These are phyloP conservation scores for Pestalotiopsis fici DNA, from an alignment of 2,329 filamentous ascomycete genomes.

Conservation along the genomic window DNA sequence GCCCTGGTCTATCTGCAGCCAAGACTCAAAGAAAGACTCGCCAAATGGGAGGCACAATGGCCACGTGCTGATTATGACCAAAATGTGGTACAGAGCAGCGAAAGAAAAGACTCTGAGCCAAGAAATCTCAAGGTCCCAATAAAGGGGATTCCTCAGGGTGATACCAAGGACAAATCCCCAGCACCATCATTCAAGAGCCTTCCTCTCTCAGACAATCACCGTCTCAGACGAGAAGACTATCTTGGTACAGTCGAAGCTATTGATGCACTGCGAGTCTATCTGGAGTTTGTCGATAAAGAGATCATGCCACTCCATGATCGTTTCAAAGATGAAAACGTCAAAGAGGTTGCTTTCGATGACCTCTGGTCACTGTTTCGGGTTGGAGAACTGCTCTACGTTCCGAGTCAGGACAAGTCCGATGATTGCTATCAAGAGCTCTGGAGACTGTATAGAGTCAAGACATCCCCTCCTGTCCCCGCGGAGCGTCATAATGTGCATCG, in stretches of 20 bases:
- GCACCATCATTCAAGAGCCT: conserved; percentile 29
- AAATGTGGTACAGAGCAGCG: conserved; percentile 22
- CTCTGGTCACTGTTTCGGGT: conserved; percentile 41
- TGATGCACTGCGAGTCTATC: conserved; percentile 41
- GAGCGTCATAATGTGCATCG: conserved; percentile 19
- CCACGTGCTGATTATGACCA: conserved; percentile 35
- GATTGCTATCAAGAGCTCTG: conserved; percentile 41
- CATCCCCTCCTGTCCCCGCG: conserved; percentile 28
- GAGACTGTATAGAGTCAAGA: conserved; percentile 34
- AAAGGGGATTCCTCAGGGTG: too few relatives aligned
- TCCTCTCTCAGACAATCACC: conserved; percentile 32
- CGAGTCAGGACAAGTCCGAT: conserved; percentile 28
- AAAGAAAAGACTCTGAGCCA: too few relatives aligned
- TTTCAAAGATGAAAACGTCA: conserved; percentile 20
- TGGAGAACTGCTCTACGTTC: conserved; percentile 42
- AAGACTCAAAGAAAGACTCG: conserved; percentile 38
- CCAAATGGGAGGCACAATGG: conserved; percentile 41
- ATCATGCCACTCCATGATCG: conserved; percentile 36
- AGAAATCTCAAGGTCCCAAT: too few relatives aligned
- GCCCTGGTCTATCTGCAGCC: conserved; percentile 40
- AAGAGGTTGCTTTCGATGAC: conserved; percentile 36
- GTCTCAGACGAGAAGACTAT: conserved; percentile 37
- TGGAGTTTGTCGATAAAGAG: conserved; percentile 43
- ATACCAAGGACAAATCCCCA: too few relatives aligned
- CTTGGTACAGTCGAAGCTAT: conserved; percentile 39